Base-by-base conservation (phyloP, 164 flowering plant genomes). In the Kalanchoe fedtschenkoi region DNA sequence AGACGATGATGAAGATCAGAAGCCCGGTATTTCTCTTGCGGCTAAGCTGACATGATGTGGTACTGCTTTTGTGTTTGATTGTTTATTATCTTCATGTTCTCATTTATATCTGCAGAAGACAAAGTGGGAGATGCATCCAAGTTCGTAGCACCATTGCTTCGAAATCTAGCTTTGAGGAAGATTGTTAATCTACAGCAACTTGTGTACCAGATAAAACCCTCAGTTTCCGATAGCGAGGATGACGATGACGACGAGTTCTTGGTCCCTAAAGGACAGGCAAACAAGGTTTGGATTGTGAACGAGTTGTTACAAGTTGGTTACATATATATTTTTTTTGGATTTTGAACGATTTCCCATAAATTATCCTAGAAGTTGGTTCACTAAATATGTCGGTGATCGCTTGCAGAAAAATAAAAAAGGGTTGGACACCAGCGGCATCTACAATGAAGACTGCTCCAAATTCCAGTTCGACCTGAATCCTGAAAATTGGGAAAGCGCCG, bases 201-300 rank as follows among this genome's bases (percentile, higher is more conserved):
- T 74, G 96, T 93, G 4, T 93, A 93, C 77, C 96, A 92, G 33
- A 75, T 74, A 34, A 56, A 83, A 61, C 60, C 61, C 38, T 43
- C 75, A 42, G 67, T 71, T 38, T 58, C 77, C 5, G 88, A 75
- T 17, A 79, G 80, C 70, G 92, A 82, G 47, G 86, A 77, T 55
- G 76, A 83, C 72, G 88, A 83, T 21, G 90, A 71, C 54, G 98
- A 82, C 43, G 90, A 83, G 1, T 88, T 93, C 74, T 86, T 93
- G 68, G 81, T 63, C 74, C 96, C 92, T 11, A 90, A 88, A 74
- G 91, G 82, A 65, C 84, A 82, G 68, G 78, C 70, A 35, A 71
- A 65, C 26, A 85, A 90, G 92, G 99, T 93, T 35, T 38, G 65
- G 21, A 43, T 34, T 9, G 24, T 32, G 22, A 11, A 1, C 8